A percentile compares a stretch with the other conserved stretches of the same genome.
These are phyloP conservation scores for Trifolium subterraneum DNA, from an alignment of 306 rosid genomes.

Conservation along the genomic window DNA sequence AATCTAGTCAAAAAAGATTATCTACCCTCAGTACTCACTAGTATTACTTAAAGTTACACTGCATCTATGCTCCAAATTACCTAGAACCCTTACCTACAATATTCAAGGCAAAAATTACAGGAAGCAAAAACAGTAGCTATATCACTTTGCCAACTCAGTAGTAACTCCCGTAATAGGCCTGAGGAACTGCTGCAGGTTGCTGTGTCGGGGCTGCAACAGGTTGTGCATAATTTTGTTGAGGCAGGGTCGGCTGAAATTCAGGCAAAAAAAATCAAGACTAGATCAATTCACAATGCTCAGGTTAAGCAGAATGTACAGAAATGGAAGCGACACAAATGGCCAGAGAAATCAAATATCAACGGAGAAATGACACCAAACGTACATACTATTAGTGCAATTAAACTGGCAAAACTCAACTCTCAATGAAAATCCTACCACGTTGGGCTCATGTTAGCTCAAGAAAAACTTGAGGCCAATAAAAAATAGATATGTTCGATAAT, in stretches of 20 bases:
- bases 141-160: slow-evolving; percentile 53
- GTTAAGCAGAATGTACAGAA: slow-evolving; percentile 4
- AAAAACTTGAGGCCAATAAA: background rate
- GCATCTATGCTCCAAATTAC: slow-evolving; percentile 39
- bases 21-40: slow-evolving; percentile 22
- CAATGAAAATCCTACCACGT: background rate
- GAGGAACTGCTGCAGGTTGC: slow-evolving; percentile 83
- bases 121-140: slow-evolving; percentile 38
- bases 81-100: slow-evolving; percentile 38
- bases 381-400: background rate
- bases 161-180: slow-evolving; percentile 84
- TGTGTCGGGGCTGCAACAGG: slow-evolving; percentile 67
- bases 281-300: background rate
- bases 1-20: slow-evolving; percentile 30
- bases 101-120: slow-evolving; percentile 41
- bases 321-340: background rate
- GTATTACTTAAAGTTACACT: slow-evolving; percentile 37
- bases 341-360: background rate
- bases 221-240: slow-evolving; percentile 78
- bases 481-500: background rate
- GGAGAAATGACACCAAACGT: background rate
- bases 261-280: background rate
- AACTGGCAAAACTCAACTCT: background rate
- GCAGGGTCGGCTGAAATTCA: slow-evolving; percentile 61
- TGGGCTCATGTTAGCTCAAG: background rate